phyloP scores from a whole-genome alignment of 1,284 basidiomycete species.

The Trichosporon coremiiforme region DNA sequence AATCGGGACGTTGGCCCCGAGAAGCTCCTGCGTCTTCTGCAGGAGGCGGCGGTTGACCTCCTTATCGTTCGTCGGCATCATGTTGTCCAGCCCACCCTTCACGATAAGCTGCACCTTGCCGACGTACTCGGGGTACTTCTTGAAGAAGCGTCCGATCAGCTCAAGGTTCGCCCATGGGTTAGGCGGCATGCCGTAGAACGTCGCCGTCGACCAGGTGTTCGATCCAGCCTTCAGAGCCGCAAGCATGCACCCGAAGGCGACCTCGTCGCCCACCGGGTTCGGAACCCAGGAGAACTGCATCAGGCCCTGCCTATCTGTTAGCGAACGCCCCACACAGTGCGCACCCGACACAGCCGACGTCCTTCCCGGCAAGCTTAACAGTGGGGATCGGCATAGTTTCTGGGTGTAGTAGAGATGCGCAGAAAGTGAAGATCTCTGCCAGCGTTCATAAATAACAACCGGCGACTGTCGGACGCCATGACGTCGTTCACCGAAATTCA shows the following conservation, averaged over 20 bases:
- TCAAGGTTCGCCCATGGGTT: constrained; percentile 46
- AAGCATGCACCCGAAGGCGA: constrained; percentile 66
- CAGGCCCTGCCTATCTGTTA: constrained; percentile 55
- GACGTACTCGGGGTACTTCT: constrained; percentile 61
- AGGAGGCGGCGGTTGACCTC: constrained; percentile 59
- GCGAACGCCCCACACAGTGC: not conserved
- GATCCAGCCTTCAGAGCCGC: constrained; percentile 63
- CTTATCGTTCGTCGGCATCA: constrained; percentile 33
- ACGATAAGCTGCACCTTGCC: constrained; percentile 61
- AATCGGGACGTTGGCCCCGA: constrained; percentile 59
- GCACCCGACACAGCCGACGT: constrained; percentile 45
- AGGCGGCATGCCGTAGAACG: constrained; percentile 49
- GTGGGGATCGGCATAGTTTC: constrained; percentile 36
- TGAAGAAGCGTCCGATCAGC: constrained; percentile 53
- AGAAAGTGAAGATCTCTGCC: not conserved
- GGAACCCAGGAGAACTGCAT: constrained; percentile 64
- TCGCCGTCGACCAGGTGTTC: constrained; percentile 57
- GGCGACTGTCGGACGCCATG: not conserved
- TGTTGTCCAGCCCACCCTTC: constrained; percentile 58
- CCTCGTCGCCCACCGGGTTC: constrained; percentile 60
- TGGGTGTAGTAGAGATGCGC: not conserved
- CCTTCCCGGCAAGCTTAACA: constrained; percentile 41
- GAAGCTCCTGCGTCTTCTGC: constrained; percentile 52
- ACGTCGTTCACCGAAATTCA: constrained; percentile 9
- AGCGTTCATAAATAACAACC: not conserved